Evolutionary conservation across 2,329 filamentous ascomycete species (phyloP).

Genomic region (Domatiomyces catenatus): DNA sequence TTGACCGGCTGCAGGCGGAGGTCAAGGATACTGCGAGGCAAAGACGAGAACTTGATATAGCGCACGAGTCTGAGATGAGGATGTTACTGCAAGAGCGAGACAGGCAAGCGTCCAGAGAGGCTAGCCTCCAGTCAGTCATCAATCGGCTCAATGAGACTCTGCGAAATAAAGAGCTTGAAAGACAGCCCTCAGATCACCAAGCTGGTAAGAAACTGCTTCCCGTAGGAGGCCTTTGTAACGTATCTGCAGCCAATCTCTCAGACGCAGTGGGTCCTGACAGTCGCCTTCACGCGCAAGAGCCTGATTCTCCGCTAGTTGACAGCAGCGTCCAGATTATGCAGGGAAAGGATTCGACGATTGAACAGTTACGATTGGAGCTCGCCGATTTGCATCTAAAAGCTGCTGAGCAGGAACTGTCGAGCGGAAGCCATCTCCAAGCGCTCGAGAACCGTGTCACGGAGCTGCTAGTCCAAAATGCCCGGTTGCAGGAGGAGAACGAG

Average conservation of each 20-base stretch:
- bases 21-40: constrained; percentile 71
- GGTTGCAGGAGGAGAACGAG: constrained; percentile 96
- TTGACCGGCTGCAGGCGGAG: constrained; percentile 67
- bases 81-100: constrained; percentile 85
- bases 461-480: constrained; percentile 85
- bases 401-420: constrained; percentile 84
- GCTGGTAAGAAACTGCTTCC: not conserved
- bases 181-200: constrained; percentile 3
- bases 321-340: constrained; percentile 47
- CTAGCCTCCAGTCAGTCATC: constrained; percentile 80
- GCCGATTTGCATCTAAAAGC: constrained; percentile 92
- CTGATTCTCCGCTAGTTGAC: not conserved
- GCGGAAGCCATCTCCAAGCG: constrained; percentile 72
- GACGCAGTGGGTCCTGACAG: not conserved
- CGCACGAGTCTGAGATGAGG: constrained; percentile 80
- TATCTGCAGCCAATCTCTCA: not conserved
- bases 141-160: constrained; percentile 82
- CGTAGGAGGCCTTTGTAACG: not conserved
- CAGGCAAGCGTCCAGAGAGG: constrained; percentile 65
- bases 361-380: constrained; percentile 76
- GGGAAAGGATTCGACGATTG: constrained; percentile 94
- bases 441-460: constrained; percentile 85
- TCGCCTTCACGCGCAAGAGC: not conserved
- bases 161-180: constrained; percentile 51
- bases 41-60: constrained; percentile 78